Percentiles rank a stretch among this genome's conserved stretches.
Conservation (phyloP, 2,329 filamentous ascomycete species). For the Sporothrix brunneoviolacea region DNA sequence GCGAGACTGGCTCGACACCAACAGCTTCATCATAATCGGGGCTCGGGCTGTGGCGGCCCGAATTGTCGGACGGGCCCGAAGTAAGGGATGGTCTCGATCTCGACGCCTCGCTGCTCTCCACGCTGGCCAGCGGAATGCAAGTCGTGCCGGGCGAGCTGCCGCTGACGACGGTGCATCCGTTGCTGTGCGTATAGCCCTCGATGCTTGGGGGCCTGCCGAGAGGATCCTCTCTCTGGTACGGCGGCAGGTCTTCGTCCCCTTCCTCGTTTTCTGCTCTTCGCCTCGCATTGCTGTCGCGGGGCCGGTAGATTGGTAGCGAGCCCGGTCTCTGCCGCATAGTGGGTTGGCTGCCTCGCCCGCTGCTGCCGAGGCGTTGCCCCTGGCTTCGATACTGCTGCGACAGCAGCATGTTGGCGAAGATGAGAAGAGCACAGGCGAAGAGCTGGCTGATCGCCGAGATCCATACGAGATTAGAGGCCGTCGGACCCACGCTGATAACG, state of each 20-base stretch:
- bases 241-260: constrained; percentile 7
- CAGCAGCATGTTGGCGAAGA: not conserved
- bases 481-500: not conserved
- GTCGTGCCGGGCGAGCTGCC: not conserved
- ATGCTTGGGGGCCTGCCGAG: constrained; percentile 10
- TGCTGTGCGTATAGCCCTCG: constrained; percentile 4
- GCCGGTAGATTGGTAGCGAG: not conserved
- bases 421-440: constrained; percentile 5
- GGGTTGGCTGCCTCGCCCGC: not conserved
- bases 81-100: not conserved
- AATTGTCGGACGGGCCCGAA: not conserved
- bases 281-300: not conserved
- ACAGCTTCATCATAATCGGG: constrained; percentile 1
- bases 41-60: constrained; percentile 2
- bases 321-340: constrained; percentile 4
- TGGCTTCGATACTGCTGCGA: not conserved
- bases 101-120: not conserved
- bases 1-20: not conserved
- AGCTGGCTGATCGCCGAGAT: constrained; percentile 2
- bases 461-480: constrained; percentile 1
- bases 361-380: not conserved
- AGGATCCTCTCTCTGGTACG: constrained; percentile 11
- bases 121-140: not conserved
- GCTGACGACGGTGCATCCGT: not conserved
- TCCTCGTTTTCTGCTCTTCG: not conserved